Base-by-base conservation (phyloP, 1,139 yeast species). In the Dujonia santamariae region DNA sequence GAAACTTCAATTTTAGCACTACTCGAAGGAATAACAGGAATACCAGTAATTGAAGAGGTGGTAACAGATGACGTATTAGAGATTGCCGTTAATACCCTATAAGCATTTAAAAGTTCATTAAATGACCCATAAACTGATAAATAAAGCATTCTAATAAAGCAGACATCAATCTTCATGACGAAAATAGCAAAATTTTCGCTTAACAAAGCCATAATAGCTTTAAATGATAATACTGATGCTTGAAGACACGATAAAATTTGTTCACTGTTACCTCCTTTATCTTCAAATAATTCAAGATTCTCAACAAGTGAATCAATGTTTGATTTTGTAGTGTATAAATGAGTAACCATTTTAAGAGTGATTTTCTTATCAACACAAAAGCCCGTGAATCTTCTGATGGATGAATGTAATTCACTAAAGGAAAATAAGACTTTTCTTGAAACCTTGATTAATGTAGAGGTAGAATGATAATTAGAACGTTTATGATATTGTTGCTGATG, bases 91-190 rank as follows among this genome's bases (percentile, higher is more conserved):
- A 33, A 19, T 1, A 78, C 60, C 42, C 67, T 67, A 70, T 85
- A 84, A 0, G 95, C 84, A 52, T 86, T 85, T 44, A 73, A 71
- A 31, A 88, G 61, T 54, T 90, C 97, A 39, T 78, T 74, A 42
- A 86, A 76, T 2, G 94, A 75, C 12, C 94, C 87, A 51, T 75
- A 78, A 9, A 86, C 53, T 3, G 87, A 75, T 51, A 87, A 69
- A 41, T 85, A 78, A 28, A 85, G 70, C 72, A 86, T 72, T 43
- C 97, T 67, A 5, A 85, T 68, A 47, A 80, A 82, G 44, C 85
- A 76, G 18, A 81, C 68, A 52, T 85, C 94, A 28, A 78, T 75
- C 33, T 71, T 74, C 28, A 65, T 68, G 17, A 77, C 73, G 48
- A 78, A 74, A 0, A 64, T 47, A 1, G 59, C 47, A 34, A 75